Evolutionary conservation across 2,329 filamentous ascomycete species (phyloP), one percentile per base, ranked within the genome.

Genomic region (Pseudogymnoascus sp.): DNA sequence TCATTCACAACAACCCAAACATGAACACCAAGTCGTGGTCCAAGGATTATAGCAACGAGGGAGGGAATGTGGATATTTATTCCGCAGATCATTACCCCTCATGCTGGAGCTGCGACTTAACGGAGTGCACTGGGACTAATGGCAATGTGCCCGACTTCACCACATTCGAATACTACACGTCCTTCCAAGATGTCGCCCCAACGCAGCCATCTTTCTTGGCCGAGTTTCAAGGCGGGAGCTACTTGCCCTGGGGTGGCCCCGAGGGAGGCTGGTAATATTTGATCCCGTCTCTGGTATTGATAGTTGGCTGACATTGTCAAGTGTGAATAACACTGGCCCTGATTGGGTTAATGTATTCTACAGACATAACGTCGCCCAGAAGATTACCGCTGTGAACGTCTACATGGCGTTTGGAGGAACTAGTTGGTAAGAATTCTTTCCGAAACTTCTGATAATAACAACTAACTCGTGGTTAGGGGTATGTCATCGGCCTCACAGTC

Each of bases 351-450:
- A 87, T 63, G 71, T 88, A 3, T 88, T 85, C 73, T 88, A 88
- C 70, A 78, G 84, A 10, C 81, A 87, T 69, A 79, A 86, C 62
- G 81, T 88, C 25, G 82, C 78, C 25, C 82, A 88, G 67, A 77
- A 82, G 0, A 79, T 86, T 3, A 84, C 83, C 0, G 83, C 82
- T 0, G 79, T 87, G 62, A 85, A 80, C 31, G 72, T 88, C 1
- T 88, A 88, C 70, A 88, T 88, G 84, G 74, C 85, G 61, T 88
- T 81, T 61, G 85, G 85, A 3, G 85, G 85, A 2, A 88, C 85
- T 0, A 86, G 83, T 66, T 87, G 84, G 84, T 67, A 61, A 36
- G 62, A 12, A 12, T 12, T 34, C 37, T 23, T 56, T 28, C 5
- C 1, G 28, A 18, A 34, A 34, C 28, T 21, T 34, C 3, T 56